Evolutionary conservation across 1,139 yeast species (phyloP), one percentile per base, ranked within the genome.

Genomic region (Yamadazyma trypodendri): DNA sequence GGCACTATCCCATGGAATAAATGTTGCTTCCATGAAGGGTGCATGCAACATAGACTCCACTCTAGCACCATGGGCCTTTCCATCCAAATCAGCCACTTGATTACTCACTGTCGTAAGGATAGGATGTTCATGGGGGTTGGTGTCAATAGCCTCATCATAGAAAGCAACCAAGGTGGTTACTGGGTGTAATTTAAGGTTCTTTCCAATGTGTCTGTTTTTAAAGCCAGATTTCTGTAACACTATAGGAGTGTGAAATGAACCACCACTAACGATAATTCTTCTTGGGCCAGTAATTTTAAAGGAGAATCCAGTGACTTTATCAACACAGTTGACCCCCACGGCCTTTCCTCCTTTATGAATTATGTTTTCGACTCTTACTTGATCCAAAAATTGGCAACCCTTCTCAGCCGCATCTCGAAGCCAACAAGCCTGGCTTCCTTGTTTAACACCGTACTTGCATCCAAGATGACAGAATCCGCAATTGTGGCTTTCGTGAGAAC

Each of bases 381-480:
- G 64, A 42, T 71, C 77, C 62, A 77, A 62, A 42, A 78, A 67
- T 47, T 67, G 59, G 9, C 74, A 59, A 1, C 83, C 84, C 21
- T 63, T 56, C n/a, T 58, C 64, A 2, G 68, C 66, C 0, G 83
- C 79, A 30, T 68, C 74, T 35, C 68, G 62, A 40, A 78, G 66
- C 83, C 83, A 78, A 49, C 68, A 65, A 28, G 62, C 73, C 9
- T 66, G 60, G 7, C 77, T 65, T 7, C 84, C 82, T 51, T 75
- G 80, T 44, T 76, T 77, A 40, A 72, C 60, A n/a, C 79, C 82
- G 55, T 54, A 61, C 37, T 65, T 72, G 51, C 81, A 75, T n/a
- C 84, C 84, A 41, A 68, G 56, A 37, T 71, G 65, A 43, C 82
- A 76, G 43, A 63, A 60, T 3, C 81, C 81, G 56, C 81, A 75